A percentile compares a stretch with the other conserved stretches of the same genome.
Conservation (phyloP, 176 grass and related monocot genomes). For the Rhynchospora tenuis region DNA sequence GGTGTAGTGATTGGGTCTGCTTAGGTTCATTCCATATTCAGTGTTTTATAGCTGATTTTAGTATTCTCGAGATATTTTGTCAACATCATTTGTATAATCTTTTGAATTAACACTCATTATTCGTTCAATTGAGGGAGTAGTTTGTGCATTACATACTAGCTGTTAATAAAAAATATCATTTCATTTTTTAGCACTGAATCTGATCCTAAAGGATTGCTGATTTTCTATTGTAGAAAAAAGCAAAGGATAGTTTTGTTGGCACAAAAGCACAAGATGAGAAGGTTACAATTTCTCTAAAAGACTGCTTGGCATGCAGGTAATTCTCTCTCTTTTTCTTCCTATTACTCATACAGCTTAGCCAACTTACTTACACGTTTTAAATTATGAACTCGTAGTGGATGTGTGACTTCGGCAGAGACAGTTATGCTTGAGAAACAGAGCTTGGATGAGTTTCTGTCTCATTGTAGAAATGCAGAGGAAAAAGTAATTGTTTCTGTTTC, state of each 20-base stretch:
- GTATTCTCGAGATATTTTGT: neutral
- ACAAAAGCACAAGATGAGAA: slow-evolving; percentile 62
- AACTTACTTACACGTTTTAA: slow-evolving; percentile 12
- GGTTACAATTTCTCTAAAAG: slow-evolving; percentile 94
- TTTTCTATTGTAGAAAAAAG: slow-evolving; percentile 40
- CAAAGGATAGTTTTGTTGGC: slow-evolving; percentile 41
- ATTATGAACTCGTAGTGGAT: slow-evolving; percentile 64
- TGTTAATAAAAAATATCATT: neutral
- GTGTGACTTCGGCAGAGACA: slow-evolving; percentile 91
- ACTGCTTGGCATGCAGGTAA: slow-evolving; percentile 95
- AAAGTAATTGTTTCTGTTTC: slow-evolving; percentile 76
- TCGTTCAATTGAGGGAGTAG: neutral
- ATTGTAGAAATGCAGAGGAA: slow-evolving; percentile 51
- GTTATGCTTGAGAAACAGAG: slow-evolving; percentile 99
- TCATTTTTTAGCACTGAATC: neutral
- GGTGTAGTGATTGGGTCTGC: neutral
- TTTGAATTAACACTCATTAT: neutral
- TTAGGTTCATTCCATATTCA: neutral
- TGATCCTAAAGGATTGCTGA: neutral
- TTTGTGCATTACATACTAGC: neutral
- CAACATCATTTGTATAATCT: neutral
- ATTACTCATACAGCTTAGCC: neutral
- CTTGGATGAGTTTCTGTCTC: slow-evolving; percentile 70
- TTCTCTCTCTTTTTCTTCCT: neutral
- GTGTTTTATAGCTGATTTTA: neutral